phyloP scores from a whole-genome alignment of 768 basidiomycete genomes.

The Leucosporidium creatinivorum region DNA sequence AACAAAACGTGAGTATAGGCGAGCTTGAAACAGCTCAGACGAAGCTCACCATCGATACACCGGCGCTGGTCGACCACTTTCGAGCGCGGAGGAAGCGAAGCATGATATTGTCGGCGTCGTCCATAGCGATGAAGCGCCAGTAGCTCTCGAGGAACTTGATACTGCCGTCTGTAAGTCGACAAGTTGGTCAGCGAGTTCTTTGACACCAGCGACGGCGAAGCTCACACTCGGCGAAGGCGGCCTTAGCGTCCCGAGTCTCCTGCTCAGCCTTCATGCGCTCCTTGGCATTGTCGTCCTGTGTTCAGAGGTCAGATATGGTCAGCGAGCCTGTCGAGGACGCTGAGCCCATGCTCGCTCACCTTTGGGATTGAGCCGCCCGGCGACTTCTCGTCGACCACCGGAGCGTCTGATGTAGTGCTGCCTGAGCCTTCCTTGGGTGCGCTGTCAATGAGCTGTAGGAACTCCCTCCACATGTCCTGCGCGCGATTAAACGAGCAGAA shows the following conservation, averaged over 20 bases:
- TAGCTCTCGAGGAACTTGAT: slow-evolving; percentile 28
- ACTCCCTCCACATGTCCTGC: slow-evolving; percentile 17
- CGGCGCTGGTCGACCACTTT: slow-evolving; percentile 34
- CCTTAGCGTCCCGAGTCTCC: slow-evolving; percentile 29
- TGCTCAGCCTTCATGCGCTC: slow-evolving; percentile 22
- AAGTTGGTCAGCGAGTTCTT: background rate
- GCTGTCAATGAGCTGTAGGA: slow-evolving; percentile 21
- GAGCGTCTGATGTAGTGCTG: background rate
- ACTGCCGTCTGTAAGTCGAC: slow-evolving; percentile 20
- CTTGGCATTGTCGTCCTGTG: slow-evolving; percentile 33
- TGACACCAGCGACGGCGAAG: too few relatives aligned
- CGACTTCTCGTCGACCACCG: background rate
- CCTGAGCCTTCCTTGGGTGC: slow-evolving; percentile 19
- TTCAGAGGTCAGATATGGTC: background rate
- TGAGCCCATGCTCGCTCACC: background rate
- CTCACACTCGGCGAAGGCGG: slow-evolving; percentile 31
- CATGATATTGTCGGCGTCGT: slow-evolving; percentile 33
- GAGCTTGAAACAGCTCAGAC: too few relatives aligned
- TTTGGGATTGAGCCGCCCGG: slow-evolving; percentile 24
- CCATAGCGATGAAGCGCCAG: slow-evolving; percentile 31
- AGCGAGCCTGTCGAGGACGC: too few relatives aligned
- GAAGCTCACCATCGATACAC: slow-evolving; percentile 31
- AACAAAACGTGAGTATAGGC: too few relatives aligned
- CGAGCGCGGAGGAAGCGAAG: slow-evolving; percentile 34
- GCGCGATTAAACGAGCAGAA: background rate